phyloP scores from a whole-genome alignment of 2,329 filamentous ascomycete species.

The Fusarium dimerum region DNA sequence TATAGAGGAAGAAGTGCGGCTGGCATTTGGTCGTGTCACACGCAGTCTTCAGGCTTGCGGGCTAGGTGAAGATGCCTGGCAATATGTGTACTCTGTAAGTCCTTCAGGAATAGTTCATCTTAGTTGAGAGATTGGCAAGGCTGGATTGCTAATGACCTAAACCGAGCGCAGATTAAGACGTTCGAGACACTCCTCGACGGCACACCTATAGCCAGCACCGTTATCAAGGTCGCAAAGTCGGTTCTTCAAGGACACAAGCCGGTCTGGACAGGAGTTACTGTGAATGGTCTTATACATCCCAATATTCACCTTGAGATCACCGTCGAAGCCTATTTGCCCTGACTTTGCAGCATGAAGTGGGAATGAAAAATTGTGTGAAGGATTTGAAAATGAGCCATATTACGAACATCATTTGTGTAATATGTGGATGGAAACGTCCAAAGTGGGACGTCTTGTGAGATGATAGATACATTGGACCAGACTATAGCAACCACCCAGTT shows the following conservation, averaged over 20 bases:
- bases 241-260: constrained; percentile 5
- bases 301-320: constrained; percentile 6
- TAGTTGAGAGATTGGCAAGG: too few relatives aligned
- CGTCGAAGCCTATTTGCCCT: constrained; percentile 6
- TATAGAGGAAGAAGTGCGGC: constrained; percentile 4
- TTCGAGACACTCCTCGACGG: constrained; percentile 3
- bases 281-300: constrained; percentile 1
- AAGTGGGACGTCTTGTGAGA: too few relatives aligned
- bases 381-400: too few relatives aligned
- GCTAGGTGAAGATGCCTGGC: constrained; percentile 9
- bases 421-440: too few relatives aligned
- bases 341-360: too few relatives aligned
- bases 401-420: too few relatives aligned
- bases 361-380: too few relatives aligned
- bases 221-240: not conserved
- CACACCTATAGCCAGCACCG: constrained; percentile 1
- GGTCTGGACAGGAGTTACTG: constrained; percentile 8
- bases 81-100: constrained; percentile 7
- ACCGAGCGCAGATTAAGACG: constrained; percentile 4
- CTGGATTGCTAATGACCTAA: too few relatives aligned
- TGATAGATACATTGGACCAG: too few relatives aligned
- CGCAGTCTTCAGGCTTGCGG: constrained; percentile 3
- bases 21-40: constrained; percentile 4
- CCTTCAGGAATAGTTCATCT: not conserved
- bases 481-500: too few relatives aligned